Evolutionary conservation across 768 basidiomycete species (phyloP), one percentile per base, ranked within the genome.

Genomic region (Russula vinacea): DNA sequence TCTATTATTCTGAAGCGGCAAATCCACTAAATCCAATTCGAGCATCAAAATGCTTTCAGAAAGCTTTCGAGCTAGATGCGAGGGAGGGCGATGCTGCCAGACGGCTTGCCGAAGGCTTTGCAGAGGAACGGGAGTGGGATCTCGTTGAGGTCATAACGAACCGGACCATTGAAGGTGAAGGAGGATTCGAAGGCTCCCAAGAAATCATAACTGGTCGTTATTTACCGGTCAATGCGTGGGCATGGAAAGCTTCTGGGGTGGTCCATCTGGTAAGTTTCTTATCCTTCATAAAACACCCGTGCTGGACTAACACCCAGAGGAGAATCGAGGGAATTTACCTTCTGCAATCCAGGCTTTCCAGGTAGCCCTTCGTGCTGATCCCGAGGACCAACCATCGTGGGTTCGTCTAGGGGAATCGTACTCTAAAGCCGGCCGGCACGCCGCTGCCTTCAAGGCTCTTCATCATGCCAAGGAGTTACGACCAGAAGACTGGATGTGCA

Each of bases 11-110:
- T 22, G 88, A 94, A 47, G 79, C 77, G 62, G 77, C 82, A 4
- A 75, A 78, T 13, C 92, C 93, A 0, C 84, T 87, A 0, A 95
- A 98, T 74, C 86, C 85, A 26, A 83, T 84, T 7, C 85, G 95
- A 42, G 90, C 96, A 0, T 89, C 91, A 3, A 95, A 94, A 73
- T 98, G 96, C 73, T 98, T 96, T 75, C 94, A 98, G 71, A 98
- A 96, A 71, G 97, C 96, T 0, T 98, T 99, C 70, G 97, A 98
- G 74, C 84, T 98, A 6, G 96, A 98, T 76, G 83, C 94, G 2
- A 82, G 89, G 17, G 92, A 99, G 75, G 85, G 81, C 13, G 85
- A 89, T 24, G 94, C 97, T 1, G 97, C 96, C 0, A 80, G 83
- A 58, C 80, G 86, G 62, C 80, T 99, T 4, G 94, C 93, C 0